phyloP scores from a whole-genome alignment of 345 rosid genomes.

The Eutrema japonicum region DNA sequence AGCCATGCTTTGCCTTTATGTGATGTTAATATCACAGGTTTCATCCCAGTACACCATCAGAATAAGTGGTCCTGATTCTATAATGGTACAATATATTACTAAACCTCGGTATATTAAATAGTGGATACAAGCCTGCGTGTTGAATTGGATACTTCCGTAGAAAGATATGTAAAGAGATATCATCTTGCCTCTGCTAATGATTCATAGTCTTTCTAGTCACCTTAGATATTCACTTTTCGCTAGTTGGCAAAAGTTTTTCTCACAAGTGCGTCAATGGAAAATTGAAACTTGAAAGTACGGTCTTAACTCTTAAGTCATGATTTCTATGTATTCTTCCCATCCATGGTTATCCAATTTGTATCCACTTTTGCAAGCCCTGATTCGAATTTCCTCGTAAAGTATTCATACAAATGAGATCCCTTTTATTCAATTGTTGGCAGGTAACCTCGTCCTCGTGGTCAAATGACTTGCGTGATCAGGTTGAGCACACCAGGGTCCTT shows the following conservation, averaged over 20 bases:
- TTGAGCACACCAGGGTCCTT: slow-evolving; percentile 81
- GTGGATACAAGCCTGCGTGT: not conserved
- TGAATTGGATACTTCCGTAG: not conserved
- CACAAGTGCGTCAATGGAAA: not conserved
- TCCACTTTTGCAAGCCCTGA: slow-evolving; percentile 20
- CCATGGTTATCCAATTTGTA: not conserved
- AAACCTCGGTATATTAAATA: slow-evolving; percentile 6
- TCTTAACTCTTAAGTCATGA: not conserved
- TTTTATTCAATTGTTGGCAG: slow-evolving; percentile 45
- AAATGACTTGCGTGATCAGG: slow-evolving; percentile 92
- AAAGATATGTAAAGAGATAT: slow-evolving; percentile 2
- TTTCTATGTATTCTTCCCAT: not conserved
- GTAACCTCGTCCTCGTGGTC: slow-evolving; percentile 97
- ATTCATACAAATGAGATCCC: slow-evolving; percentile 9
- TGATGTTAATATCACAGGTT: not conserved
- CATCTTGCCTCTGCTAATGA: slow-evolving; percentile 3
- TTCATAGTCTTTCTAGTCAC: slow-evolving; percentile 4
- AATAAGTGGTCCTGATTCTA: slow-evolving; percentile 6
- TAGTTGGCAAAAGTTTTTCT: not conserved
- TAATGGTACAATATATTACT: not conserved
- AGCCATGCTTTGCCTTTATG: slow-evolving; percentile 28
- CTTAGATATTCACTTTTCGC: slow-evolving; percentile 9
- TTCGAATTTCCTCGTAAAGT: not conserved
- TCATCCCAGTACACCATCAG: not conserved
- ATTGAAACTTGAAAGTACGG: slow-evolving; percentile 3